Evolutionary conservation across 2,329 filamentous ascomycete species (phyloP).

Genomic region (Fusarium continuum): DNA sequence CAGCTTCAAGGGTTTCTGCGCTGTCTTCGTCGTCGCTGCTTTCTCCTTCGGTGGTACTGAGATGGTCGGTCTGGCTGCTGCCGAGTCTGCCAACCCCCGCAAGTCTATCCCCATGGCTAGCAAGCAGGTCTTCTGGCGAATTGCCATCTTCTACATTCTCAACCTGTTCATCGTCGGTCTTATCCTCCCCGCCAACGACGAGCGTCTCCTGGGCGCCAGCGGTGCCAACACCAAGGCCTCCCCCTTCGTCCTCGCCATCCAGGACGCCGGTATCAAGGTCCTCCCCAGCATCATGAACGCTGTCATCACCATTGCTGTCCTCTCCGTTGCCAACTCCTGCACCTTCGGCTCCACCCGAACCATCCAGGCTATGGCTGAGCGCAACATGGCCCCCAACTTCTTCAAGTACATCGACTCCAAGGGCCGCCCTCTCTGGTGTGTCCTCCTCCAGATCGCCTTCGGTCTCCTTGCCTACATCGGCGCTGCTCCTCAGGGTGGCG

Average conservation of each 20-base stretch:
- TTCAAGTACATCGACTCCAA: slow-evolving; percentile 84
- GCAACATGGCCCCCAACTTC: slow-evolving; percentile 80
- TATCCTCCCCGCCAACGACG: slow-evolving; percentile 77
- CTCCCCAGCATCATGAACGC: slow-evolving; percentile 91
- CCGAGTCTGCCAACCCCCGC: slow-evolving; percentile 78
- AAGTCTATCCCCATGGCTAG: slow-evolving; percentile 86
- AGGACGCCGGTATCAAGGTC: slow-evolving; percentile 81
- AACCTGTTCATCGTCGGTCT: slow-evolving; percentile 83
- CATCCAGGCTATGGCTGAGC: slow-evolving; percentile 87
- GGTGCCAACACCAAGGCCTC: slow-evolving; percentile 77
- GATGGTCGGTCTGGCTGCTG: slow-evolving; percentile 78
- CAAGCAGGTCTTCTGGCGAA: slow-evolving; percentile 96
- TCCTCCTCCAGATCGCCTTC: slow-evolving; percentile 71
- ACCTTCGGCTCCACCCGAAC: slow-evolving; percentile 93
- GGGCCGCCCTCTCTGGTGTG: slow-evolving; percentile 80
- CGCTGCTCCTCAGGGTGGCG: slow-evolving; percentile 65
- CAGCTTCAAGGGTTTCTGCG: slow-evolving; percentile 82
- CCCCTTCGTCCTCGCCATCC: slow-evolving; percentile 92
- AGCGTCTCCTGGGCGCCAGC: slow-evolving; percentile 65
- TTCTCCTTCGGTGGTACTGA: slow-evolving; percentile 82
- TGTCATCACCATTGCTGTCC: slow-evolving; percentile 88
- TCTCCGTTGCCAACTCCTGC: slow-evolving; percentile 91
- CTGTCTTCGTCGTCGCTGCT: slow-evolving; percentile 76
- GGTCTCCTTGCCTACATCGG: slow-evolving; percentile 83
- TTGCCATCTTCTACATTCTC: slow-evolving; percentile 88